Base-by-base conservation (phyloP, 805 yeast species). In the Barnettozyma vustinii region DNA sequence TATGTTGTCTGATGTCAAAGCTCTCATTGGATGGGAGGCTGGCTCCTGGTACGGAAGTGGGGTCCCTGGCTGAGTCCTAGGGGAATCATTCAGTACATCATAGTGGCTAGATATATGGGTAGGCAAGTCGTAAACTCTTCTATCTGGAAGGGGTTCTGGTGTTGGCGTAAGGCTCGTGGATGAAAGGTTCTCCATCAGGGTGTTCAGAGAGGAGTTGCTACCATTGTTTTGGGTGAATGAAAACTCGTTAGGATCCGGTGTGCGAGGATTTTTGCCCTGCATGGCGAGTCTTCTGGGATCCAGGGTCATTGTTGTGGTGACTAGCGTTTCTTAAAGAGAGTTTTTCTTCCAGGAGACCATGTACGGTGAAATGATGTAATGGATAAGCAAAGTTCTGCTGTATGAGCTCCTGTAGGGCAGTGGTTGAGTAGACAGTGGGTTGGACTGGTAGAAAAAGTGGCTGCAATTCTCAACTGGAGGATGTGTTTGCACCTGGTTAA, bases 1-100 rank as follows among this genome's bases (percentile, higher is more conserved):
- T 15, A 44, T 37, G 23, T 56, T 53, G 9, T 59, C 58, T 8
- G 61, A 49, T 1, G 65, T 56, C 19, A 61, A 40, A 1, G 65
- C 64, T 18, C 64, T 44, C 30, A 61, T 36, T 27, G 61, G 61
- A 30, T 61, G 64, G 9, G 52, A 44, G 9, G 64, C 56, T 9
- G 46, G 44, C 40, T 60, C 62, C 40, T 56, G 47, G 48, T 42
- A 61, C 1, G 62, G 58, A 7, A 57, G 60, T 1, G 64, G 65
- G 0, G 64, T 57, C 8, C 61, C 47, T 18, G 64, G 62, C 16
- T 44, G 52, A 13, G 55, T 54, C 42, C 44, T 40, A 1, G 48
- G 20, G 5, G 40, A 16, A 15, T 48, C 49, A 20, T 37, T 15
- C 9, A 48, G 33, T 1, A 46, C 52, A 13, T 52, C 60, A 16